Evolutionary conservation across 495 filamentous ascomycete species (phyloP), one percentile per base, ranked within the genome.

Genomic region (Glarea lozoyensis): DNA sequence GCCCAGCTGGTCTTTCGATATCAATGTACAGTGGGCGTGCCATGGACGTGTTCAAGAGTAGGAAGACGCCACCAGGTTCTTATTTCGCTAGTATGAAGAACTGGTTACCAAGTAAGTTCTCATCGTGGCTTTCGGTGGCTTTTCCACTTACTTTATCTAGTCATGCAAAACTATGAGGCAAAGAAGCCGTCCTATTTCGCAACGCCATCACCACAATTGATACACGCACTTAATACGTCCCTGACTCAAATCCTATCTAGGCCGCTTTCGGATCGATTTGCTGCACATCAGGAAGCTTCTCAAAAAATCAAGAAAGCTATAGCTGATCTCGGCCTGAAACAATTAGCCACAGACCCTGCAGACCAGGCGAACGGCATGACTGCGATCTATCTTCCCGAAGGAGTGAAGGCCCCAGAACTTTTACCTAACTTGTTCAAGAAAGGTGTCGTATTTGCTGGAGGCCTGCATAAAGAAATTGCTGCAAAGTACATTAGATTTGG

Each of bases 151-250:
- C 29, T 11, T 33, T 27, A 15, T 7, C 13, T 21, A 55, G 53
- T 98, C 58, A 97, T 98, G 92, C 79, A 89, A 68, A 95, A 95
- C 61, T 98, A 98, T 67, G 92, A 98, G 68, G 86, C 85, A 52
- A 82, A 84, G 66, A 98, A 97, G 66, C 77, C 93, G 31, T 94
- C 87, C 10, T 98, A 98, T 69, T 98, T 98, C 60, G 92, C 92
- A 20, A 98, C 92, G 10, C 92, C 92, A 0, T 84, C 87, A 10
- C 94, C 92, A 4, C 92, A 98, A 65, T 79, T 98, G 30, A 72
- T 98, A 50, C 90, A 84, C 59, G 92, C 92, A 24, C 79, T 98
- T 31, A 86, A 98, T 69, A 96, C 92, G 16, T 80, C 89, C n/a
- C 71, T 98, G 20, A 78, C 61, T 25, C 87, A 95, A 60, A 94